These are phyloP conservation scores for Apiospora arundinis DNA, from an alignment of 2,329 filamentous ascomycete genomes.

Conservation along the genomic window DNA sequence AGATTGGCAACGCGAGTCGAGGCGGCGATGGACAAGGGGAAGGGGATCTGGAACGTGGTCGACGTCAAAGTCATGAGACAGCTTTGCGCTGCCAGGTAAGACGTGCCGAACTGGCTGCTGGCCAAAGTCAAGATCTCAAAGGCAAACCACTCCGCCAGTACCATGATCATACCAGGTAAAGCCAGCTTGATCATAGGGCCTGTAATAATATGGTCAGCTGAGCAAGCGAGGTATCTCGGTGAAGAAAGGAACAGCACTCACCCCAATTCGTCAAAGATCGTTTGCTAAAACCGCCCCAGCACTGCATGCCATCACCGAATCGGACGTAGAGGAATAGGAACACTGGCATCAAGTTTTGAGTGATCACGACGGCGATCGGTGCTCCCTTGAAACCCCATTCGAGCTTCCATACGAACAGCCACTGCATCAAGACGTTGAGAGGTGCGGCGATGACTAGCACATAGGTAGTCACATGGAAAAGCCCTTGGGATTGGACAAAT, in stretches of 20 bases:
- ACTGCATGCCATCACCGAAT: constrained; percentile 74
- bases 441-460: constrained; percentile 79
- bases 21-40: constrained; percentile 86
- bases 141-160: constrained; percentile 90
- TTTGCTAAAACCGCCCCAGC: constrained; percentile 80
- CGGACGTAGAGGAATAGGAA: constrained; percentile 77
- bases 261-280: constrained; percentile 76
- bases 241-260: constrained; percentile 34
- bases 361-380: constrained; percentile 77
- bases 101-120: constrained; percentile 78
- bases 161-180: constrained; percentile 89
- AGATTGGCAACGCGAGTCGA: constrained; percentile 91
- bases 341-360: constrained; percentile 75
- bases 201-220: constrained; percentile 27
- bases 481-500: constrained; percentile 81
- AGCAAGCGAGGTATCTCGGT: background rate
- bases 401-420: constrained; percentile 76
- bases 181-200: constrained; percentile 84
- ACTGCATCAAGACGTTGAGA: constrained; percentile 79
- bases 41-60: constrained; percentile 89
- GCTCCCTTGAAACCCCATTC: constrained; percentile 76
- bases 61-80: constrained; percentile 79
- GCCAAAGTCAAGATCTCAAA: constrained; percentile 92
- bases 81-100: constrained; percentile 85
- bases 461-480: constrained; percentile 82